Evolutionary conservation across 768 basidiomycete genomes (phyloP), one percentile per base, ranked within the genome.

Genomic region (Clitopilus hobsonii): DNA sequence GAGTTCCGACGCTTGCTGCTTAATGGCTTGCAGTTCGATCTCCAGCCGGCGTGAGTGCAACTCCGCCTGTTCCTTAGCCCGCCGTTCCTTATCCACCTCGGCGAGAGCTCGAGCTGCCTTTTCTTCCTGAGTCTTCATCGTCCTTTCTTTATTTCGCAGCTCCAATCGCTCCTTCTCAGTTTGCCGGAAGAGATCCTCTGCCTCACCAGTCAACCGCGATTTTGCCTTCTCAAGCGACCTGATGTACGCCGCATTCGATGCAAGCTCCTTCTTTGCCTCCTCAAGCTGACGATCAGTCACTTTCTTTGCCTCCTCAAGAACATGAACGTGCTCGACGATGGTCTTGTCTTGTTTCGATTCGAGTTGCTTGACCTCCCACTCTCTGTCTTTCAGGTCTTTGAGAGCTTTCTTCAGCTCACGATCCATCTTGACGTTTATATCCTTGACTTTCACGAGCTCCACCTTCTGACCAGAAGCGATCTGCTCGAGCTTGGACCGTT

Each of bases 321-420:
- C 96, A 66, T 98, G 88, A 23, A 97, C 92, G 64, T 98, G 96
- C 69, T 98, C 95, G 41, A 98, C 94, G 56, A 97, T 95, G n/a
- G 91, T 97, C 74, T 95, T 98, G 75, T 98, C 93, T 65, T 97
- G 89, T 65, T 81, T 85, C 2, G 90, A 88, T 52, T 89, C 85
- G 7, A 98, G 72, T 59, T 95, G 89, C 60, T 86, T 90, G 59
- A 92, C 81, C 54, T 95, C 91, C 82, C 86, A 88, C 61, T 97
- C 91, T 49, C 88, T 84, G 38, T 77, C 78, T 65, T 91, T 88
- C 49, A 96, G 74, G 56, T 95, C 91, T 6, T 80, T 78, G n/a
- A 89, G 74, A 8, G 86, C 83, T 64, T 91, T 89, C 63, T 88
- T 88, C 30, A 95, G 75, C 14, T 93, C 93, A 10, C 84, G 78